Evolutionary conservation across 73 alveolate genomes (phyloP), one percentile per base, ranked within the genome.

Genomic region (Durusdinium trenchii): DNA sequence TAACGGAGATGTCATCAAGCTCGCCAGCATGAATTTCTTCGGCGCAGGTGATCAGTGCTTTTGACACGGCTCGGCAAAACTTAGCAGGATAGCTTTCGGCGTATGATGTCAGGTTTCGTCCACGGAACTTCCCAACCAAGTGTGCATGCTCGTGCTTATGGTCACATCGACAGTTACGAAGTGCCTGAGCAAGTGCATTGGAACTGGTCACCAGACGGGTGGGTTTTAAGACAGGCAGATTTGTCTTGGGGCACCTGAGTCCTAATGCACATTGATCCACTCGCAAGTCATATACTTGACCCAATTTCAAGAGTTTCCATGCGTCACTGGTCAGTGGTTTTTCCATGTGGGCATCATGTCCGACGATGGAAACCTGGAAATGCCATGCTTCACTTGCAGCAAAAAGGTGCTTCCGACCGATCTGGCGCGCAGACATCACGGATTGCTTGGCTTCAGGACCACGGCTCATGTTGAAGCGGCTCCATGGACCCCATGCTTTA

Each of bases 401-500:
- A 0, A 23, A 36, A 6, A 85, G 69, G 47, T 51, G 36, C 32
- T 42, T 18, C 23, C 43, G 51, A 6, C 47, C 94, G 10, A 46
- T 23, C 28, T 38, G 6, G 42, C 71, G 28, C 38, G 23, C 57
- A 4, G 46, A n/a, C 18, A 30, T 18, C 64, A 18, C 12, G 42
- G 46, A 67, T 6, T 43, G 26, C 67, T 46, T 20, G 35, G 46
- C 2, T 3, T 18, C 28, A 1, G 62, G 23, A 16, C 46, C 26
- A 12, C 62, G 38, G 46, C 64, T 62, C 51, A 64, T 62, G 42
- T 62, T 89, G 0, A 62, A 2, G 1, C 96, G 57, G 9, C 86
- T 62, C 96, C 96, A 89, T 6, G 86, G 86, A 0, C 73, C 61
- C 96, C 96, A 89, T 45, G 86, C 43, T 12, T n/a, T 35, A 46